Conservation (phyloP, 768 basidiomycete species). For the Phaffia tasmanica region DNA sequence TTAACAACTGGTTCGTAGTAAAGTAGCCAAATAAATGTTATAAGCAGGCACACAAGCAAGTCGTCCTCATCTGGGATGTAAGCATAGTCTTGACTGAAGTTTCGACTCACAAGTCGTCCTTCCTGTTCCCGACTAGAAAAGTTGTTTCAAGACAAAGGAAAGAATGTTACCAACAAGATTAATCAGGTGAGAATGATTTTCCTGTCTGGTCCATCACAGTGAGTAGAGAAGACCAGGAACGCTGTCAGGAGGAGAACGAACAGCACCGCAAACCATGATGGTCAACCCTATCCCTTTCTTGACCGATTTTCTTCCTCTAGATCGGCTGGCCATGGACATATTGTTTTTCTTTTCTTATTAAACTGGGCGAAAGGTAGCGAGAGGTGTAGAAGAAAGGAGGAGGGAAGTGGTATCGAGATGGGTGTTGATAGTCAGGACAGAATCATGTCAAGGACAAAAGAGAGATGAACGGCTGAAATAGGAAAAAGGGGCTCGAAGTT, state of each 20-base stretch:
- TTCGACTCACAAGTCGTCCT: slow-evolving; percentile 8
- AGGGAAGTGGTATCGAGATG: background rate
- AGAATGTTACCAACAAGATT: background rate
- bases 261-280: slow-evolving; percentile 77
- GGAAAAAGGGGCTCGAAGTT: no score
- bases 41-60: background rate
- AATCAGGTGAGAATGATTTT: slow-evolving; percentile 22
- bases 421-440: background rate
- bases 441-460: no score
- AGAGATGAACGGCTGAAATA: no score
- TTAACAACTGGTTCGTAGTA: slow-evolving; percentile 63
- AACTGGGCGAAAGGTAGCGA: background rate
- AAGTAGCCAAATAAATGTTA: background rate
- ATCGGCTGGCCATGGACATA: slow-evolving; percentile 11
- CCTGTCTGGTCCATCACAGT: slow-evolving; percentile 14
- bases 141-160: background rate
- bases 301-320: slow-evolving; percentile 50
- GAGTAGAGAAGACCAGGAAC: slow-evolving; percentile 16
- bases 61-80: background rate
- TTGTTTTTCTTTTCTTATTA: background rate
- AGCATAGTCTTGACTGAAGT: background rate
- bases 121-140: slow-evolving; percentile 4
- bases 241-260: slow-evolving; percentile 41
- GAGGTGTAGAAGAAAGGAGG: background rate
- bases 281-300: slow-evolving; percentile 99